Percentiles rank a stretch among this genome's conserved stretches.
phyloP scores from a whole-genome alignment of 2,329 filamentous ascomycete species.

The Fusarium sp. region DNA sequence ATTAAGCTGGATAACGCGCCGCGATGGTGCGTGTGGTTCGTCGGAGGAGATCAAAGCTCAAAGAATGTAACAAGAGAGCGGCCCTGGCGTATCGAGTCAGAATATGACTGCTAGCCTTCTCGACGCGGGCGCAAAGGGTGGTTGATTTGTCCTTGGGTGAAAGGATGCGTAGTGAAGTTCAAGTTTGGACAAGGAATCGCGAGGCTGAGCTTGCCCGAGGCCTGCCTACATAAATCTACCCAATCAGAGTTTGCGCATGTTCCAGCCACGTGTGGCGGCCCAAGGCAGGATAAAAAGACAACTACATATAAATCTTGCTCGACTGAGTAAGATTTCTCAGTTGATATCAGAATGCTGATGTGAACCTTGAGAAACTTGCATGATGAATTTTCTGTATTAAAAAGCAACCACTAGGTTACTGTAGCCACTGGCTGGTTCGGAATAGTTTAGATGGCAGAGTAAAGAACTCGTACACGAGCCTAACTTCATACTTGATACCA shows the following conservation, averaged over 20 bases:
- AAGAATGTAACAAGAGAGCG: slow-evolving; percentile 13
- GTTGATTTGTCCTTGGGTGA: slow-evolving; percentile 7
- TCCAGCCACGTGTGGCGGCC: slow-evolving; percentile 14
- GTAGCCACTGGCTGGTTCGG: no score
- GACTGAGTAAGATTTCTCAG: no score
- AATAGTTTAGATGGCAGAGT: no score
- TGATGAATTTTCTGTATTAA: no score
- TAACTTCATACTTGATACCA: no score
- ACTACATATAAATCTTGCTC: no score
- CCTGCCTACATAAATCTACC: slow-evolving; percentile 20
- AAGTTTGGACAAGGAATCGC: slow-evolving; percentile 40
- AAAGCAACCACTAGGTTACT: no score
- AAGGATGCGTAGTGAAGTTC: slow-evolving; percentile 37
- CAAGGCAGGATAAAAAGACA: no score
- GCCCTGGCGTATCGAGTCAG: slow-evolving; percentile 39
- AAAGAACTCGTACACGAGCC: no score
- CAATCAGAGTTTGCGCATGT: slow-evolving; percentile 23
- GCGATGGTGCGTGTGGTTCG: slow-evolving; percentile 6
- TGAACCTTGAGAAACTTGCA: no score
- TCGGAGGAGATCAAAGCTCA: slow-evolving; percentile 17
- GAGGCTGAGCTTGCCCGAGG: slow-evolving; percentile 45
- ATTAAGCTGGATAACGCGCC: slow-evolving; percentile 20
- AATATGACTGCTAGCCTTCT: slow-evolving; percentile 42
- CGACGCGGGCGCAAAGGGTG: slow-evolving; percentile 38
- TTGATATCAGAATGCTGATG: no score